Base-by-base conservation (phyloP, 2,329 filamentous ascomycete genomes). In the Xylaria sp. region DNA sequence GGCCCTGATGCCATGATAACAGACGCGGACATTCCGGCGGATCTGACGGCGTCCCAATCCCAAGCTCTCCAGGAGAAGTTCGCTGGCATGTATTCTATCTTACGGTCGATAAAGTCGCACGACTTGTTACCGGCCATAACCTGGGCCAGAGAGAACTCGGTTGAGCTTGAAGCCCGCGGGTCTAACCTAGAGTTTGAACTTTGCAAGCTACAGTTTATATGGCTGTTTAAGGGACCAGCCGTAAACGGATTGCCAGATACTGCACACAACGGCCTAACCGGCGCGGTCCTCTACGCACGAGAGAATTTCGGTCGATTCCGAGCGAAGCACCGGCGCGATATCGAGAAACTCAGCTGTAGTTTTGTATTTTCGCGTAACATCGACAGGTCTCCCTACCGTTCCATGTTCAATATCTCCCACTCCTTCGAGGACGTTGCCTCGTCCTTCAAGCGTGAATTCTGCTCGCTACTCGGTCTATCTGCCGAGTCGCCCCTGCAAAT, bases 101-200 rank as follows among this genome's bases (percentile, higher is more conserved):
- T 99, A 7, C 84, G 89, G 63, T 82, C 92, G 58, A 79, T 97
- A 59, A 89, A 88, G 66, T 78, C 84, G 30, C 83, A 82, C 54
- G 90, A 97, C 67, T 82, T 97, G 1, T 74, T 83, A 0, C 91
- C 92, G 0, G 94, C 94, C 1, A 97, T 99, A 23, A 77, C 83
- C 57, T 99, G 94, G 94, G 91, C 94, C 0, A 80, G 86, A 44
- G 71, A 80, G 30, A 88, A 97, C 69, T 87, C 86, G 60, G 73
- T 76, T 4, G 79, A 86, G 30, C 80, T 99, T 2, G 91, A 96
- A 69, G 82, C 83, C 3, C 84, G 91, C 52, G 93, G 92, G 2
- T 96, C 91, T 69, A 96, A 96, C 67, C 83, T 99, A 1, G 93
- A 97, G 72, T 99, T 97, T 65, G 93, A 99, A 70, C 85, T 99